Conservation (phyloP, 1,139 yeast species). For the Yarrowia galli region DNA sequence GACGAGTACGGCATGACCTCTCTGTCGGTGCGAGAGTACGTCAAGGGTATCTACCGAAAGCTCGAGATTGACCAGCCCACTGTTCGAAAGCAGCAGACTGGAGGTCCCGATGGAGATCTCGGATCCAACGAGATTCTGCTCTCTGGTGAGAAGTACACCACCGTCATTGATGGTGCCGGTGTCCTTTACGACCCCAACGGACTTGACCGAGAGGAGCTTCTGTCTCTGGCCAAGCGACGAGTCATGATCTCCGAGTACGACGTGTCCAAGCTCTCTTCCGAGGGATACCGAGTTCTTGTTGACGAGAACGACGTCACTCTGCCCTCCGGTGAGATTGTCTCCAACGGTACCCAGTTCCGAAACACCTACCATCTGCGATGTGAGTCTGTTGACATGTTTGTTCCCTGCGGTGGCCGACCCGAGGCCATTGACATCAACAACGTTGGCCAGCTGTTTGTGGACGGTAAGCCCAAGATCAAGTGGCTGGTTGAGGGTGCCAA, state of each 20-base stretch:
- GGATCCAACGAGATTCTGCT: constrained; percentile 94
- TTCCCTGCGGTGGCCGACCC: constrained; percentile 99
- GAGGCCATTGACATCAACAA: constrained; percentile 91
- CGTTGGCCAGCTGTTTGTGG: constrained; percentile 72
- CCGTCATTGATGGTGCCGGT: constrained; percentile 95
- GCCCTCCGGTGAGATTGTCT: constrained; percentile 77
- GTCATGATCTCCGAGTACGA: constrained; percentile 78
- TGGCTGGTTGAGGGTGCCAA: constrained; percentile 98
- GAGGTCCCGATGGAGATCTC: constrained; percentile 99
- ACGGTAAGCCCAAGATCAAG: constrained; percentile 81
- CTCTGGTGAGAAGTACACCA: constrained; percentile 85
- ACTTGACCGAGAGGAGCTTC: constrained; percentile 76
- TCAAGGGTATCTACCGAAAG: constrained; percentile 86
- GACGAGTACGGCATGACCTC: constrained; percentile 99
- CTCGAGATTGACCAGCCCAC: constrained; percentile 64
- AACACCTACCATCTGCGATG: constrained; percentile 85
- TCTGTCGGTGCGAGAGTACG: constrained; percentile 90
- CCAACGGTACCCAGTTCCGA: constrained; percentile 91
- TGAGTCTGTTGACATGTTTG: constrained; percentile 76
- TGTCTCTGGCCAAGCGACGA: constrained; percentile 79
- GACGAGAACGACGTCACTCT: constrained; percentile 82
- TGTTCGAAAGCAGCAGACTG: constrained; percentile 88
- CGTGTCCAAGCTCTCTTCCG: constrained; percentile 65
- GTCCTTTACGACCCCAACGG: constrained; percentile 93
- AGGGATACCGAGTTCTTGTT: constrained; percentile 83